Percentiles rank a stretch among this genome's conserved stretches.
Evolutionary conservation across 108 stramenopile species (phyloP).

Genomic region (Skeletonema potamos): DNA sequence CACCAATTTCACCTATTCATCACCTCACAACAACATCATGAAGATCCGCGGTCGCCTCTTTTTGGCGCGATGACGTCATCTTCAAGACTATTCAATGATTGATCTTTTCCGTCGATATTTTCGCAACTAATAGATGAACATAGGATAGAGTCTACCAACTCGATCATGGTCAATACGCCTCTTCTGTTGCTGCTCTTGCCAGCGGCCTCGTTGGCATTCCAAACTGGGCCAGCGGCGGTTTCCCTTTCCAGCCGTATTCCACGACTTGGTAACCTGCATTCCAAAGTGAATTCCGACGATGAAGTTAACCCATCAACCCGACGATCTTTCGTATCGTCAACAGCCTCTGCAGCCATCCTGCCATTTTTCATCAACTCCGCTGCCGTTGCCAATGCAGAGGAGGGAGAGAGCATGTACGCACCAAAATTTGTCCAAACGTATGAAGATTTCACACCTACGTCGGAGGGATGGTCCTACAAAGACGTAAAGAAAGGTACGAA

Average conservation of each 20-base stretch:
- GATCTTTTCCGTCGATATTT: too few species aligned
- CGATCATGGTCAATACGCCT: background rate
- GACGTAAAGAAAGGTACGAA: constrained; percentile 67
- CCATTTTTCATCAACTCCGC: background rate
- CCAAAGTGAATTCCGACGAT: background rate
- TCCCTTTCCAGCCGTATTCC: background rate
- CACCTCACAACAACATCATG: too few species aligned
- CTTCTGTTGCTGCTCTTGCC: background rate
- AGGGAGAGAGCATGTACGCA: constrained; percentile 7
- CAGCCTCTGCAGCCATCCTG: background rate
- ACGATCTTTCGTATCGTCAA: background rate
- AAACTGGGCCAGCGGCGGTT: background rate
- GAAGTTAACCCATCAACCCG: background rate
- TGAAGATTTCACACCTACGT: constrained; percentile 58
- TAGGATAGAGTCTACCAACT: background rate
- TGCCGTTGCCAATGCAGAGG: constrained; percentile 13
- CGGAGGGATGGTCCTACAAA: constrained; percentile 72
- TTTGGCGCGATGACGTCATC: too few species aligned
- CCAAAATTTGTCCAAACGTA: constrained; percentile 79
- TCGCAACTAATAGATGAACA: too few species aligned
- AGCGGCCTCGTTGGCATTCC: background rate
- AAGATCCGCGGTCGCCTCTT: too few species aligned
- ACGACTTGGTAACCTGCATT: background rate
- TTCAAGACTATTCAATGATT: too few species aligned
- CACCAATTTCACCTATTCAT: too few species aligned